Base-by-base conservation (phyloP, 1,139 yeast genomes). In the Suhomyces kunorum region DNA sequence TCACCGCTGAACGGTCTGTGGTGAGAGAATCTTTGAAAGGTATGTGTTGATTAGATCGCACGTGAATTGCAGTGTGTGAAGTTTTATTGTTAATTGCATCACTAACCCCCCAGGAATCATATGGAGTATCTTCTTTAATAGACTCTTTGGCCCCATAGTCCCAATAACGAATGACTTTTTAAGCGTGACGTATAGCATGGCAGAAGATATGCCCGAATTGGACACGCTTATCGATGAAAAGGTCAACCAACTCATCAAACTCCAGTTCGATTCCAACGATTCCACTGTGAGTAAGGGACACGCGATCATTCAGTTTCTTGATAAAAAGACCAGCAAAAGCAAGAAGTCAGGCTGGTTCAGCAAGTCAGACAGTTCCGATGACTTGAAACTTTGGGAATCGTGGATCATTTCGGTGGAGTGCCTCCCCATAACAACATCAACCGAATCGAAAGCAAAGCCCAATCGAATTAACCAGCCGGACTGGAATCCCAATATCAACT, bases 71-170 rank as follows among this genome's bases (percentile, higher is more conserved):
- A 5, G 20, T 15, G 18, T 6, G 7, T 1, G n/a, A n/a, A n/a
- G n/a, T n/a, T n/a, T 19, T 6, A n/a, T 20, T 20, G n/a, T n/a
- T 20, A n/a, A 16, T 13, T 19, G 13, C 20, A 5, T 6, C 7
- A 16, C 30, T 36, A 32, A 35, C 35, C 37, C 11, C 15, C n/a
- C 41, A 68, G 92, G 88, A 4, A 59, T 83, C 26, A 58, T 84
- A 44, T 81, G 86, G 70, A 68, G 87, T 1, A 78, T 86, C 19
- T 77, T 86, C 58, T 86, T 86, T 57, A 80, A 81, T 43, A 63
- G 95, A 33, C 65, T 84, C 23, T 81, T 86, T 57, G 90, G 92
- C 0, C 76, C 83, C 1, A 68, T 84, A 17, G 61, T 65, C 1
- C 90, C 94, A 2, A 58, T 67, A 16, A 72, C 75, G 2, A 61